Percentiles rank a stretch among this genome's conserved stretches.
These are phyloP conservation scores for Aspergillus coremiiformis DNA, from an alignment of 495 filamentous ascomycete species.

Conservation along the genomic window DNA sequence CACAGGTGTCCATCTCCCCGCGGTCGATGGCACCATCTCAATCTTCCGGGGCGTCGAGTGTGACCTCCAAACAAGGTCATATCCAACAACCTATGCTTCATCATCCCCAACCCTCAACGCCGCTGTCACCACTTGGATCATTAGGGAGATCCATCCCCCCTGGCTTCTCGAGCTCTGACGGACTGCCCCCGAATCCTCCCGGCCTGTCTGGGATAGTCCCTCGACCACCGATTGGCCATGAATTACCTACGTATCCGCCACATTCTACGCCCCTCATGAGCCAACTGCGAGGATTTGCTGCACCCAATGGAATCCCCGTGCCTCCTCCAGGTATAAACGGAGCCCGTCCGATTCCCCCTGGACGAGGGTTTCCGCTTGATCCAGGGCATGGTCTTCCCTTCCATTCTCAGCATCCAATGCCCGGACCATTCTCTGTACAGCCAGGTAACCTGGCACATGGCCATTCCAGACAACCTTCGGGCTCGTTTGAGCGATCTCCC, in stretches of 20 bases:
- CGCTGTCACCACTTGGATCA: conserved; percentile 44
- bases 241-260: conserved; percentile 50
- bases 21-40: conserved; percentile 34
- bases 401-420: conserved; percentile 28
- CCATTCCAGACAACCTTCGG: conserved; percentile 56
- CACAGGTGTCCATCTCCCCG: conserved; percentile 36
- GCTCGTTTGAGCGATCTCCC: conserved; percentile 48
- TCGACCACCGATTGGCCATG: conserved; percentile 33
- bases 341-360: conserved; percentile 50
- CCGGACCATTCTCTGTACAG: conserved; percentile 28
- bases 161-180: conserved; percentile 39
- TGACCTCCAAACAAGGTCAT: conserved; percentile 24
- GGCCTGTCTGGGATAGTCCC: conserved; percentile 48
- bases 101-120: conserved; percentile 46
- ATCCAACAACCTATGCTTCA: conserved; percentile 35
- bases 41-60: conserved; percentile 24
- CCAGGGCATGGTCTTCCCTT: conserved; percentile 33
- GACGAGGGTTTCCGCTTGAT: conserved; percentile 57
- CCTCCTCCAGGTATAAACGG: conserved; percentile 51
- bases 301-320: conserved; percentile 51
- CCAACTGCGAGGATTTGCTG: conserved; percentile 47
- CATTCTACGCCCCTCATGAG: conserved; percentile 36
- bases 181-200: conserved; percentile 47
- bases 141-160: conserved; percentile 46
- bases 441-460: conserved; percentile 34